Evolutionary conservation across 23 red algal genomes (phyloP), one percentile per base, ranked within the genome.

Genomic region (Gracilaria domingensis): DNA sequence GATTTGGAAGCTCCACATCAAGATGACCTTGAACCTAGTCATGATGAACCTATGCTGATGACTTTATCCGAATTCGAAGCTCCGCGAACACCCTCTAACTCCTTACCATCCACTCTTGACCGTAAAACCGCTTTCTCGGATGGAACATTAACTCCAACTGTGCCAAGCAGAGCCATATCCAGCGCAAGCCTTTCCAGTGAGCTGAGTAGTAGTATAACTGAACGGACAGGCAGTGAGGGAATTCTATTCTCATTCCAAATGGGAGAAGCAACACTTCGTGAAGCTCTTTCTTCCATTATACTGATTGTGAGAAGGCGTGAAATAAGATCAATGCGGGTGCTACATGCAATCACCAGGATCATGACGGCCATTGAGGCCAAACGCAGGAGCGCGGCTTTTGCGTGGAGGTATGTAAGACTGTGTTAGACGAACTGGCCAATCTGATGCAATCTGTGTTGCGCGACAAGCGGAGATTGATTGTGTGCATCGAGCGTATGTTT

Each of bases 31-130:
- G 56, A 84, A 58, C 54, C 65, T 51, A 82, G 58, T 82, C 49
- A 56, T 42, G 79, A 65, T 32, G 66, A 84, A 40, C 66, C 47
- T 6, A 58, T 92, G 89, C 47, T 92, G 16, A 84, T 92, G 89
- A 92, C 79, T 16, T 60, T 92, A 66, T 75, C 64, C 11, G 89
- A 84, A 32, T 92, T 92, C 59, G 80, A 92, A 51, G 89, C 80
- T 3, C 89, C 89, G 12, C 42, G 84, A 30, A 92, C 89, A n/a
- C 89, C 89, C 6, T 62, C 38, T 23, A 60, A 47, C 44, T 77
- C 71, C 1, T 32, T 75, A 8, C 87, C 87, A 64, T 53, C 79
- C 25, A 82, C 79, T 24, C 72, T 42, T 49, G 69, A 66, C 40
- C 67, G 76, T 25, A 87, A 24, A 54, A 58, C 40, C 3, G 66